phyloP scores from a whole-genome alignment of 2,329 filamentous ascomycete species.

The Colletotrichum caudatum region DNA sequence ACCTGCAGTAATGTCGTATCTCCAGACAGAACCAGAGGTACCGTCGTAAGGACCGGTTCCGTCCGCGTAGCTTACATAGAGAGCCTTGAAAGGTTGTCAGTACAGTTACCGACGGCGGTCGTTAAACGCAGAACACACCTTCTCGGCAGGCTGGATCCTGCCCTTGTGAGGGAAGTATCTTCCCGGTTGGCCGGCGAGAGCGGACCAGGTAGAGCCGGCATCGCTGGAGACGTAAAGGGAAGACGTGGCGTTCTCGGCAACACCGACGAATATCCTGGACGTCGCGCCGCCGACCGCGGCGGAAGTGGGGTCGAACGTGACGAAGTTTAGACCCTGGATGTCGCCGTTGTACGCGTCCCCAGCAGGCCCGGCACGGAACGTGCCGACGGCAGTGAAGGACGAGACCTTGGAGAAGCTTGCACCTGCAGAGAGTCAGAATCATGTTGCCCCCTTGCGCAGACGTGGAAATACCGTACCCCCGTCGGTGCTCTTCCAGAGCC shows the following conservation, averaged over 20 bases:
- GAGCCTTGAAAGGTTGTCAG: slow-evolving; percentile 56
- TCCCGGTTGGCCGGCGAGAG: slow-evolving; percentile 61
- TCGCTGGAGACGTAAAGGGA: slow-evolving; percentile 67
- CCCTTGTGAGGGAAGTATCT: slow-evolving; percentile 67
- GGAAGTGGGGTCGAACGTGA: slow-evolving; percentile 68
- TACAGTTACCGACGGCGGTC: slow-evolving; percentile 68
- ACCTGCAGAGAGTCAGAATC: slow-evolving; percentile 58
- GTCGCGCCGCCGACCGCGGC: slow-evolving; percentile 59
- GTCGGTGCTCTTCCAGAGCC: slow-evolving; percentile 69
- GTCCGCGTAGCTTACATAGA: slow-evolving; percentile 68
- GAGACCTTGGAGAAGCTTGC: slow-evolving; percentile 63
- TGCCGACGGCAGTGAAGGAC: slow-evolving; percentile 66
- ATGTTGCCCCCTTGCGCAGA: slow-evolving; percentile 56
- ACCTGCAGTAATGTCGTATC: slow-evolving; percentile 62
- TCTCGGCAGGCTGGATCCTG: slow-evolving; percentile 63
- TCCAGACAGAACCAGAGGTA: slow-evolving; percentile 63
- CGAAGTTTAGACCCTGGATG: slow-evolving; percentile 60
- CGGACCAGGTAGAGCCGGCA: slow-evolving; percentile 65
- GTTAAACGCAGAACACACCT: slow-evolving; percentile 56
- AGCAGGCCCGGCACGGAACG: slow-evolving; percentile 58
- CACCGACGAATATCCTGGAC: slow-evolving; percentile 68
- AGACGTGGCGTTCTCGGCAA: slow-evolving; percentile 63
- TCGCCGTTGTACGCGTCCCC: slow-evolving; percentile 59
- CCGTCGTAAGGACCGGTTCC: slow-evolving; percentile 70
- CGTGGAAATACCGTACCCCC: slow-evolving; percentile 64